Percentiles rank a stretch among this genome's conserved stretches.
These are phyloP conservation scores for Pseudogymnoascus sp. DNA, from an alignment of 2,329 filamentous ascomycete species.

Conservation along the genomic window DNA sequence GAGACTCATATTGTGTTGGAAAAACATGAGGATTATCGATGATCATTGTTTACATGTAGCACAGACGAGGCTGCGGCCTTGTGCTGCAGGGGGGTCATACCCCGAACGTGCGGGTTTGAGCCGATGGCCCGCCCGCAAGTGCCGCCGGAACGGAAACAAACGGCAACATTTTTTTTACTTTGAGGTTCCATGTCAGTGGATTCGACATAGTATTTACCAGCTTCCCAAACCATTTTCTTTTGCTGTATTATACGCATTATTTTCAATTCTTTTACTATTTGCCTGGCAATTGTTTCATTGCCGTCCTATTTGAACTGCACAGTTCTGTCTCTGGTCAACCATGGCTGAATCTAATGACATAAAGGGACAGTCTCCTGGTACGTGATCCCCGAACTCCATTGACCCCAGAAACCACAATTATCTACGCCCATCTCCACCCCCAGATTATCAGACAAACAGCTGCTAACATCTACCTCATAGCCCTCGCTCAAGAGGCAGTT, in stretches of 20 bases:
- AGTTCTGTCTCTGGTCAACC: constrained; percentile 12
- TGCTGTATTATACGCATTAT: constrained; percentile 11
- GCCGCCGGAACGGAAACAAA: constrained; percentile 7
- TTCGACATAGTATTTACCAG: constrained; percentile 5
- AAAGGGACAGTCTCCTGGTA: constrained; percentile 23
- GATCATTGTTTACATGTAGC: not conserved
- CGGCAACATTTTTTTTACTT: constrained; percentile 8
- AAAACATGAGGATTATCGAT: not conserved
- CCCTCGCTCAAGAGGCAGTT: constrained; percentile 7
- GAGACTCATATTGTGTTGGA: not conserved
- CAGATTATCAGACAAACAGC: not conserved
- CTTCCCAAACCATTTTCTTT: constrained; percentile 12
- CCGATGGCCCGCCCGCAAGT: constrained; percentile 7
- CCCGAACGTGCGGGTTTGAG: constrained; percentile 5
- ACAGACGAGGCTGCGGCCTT: constrained; percentile 5
- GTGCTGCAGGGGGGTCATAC: not conserved
- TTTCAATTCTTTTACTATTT: constrained; percentile 8
- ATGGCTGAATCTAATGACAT: constrained; percentile 28
- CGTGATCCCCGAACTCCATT: constrained; percentile 12
- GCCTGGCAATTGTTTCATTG: constrained; percentile 9
- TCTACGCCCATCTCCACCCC: not conserved
- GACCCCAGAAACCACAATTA: not conserved
- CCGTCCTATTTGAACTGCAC: constrained; percentile 6
- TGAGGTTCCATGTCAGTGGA: constrained; percentile 3
- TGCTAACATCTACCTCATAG: not conserved